Percentiles rank a stretch among this genome's conserved stretches.
Evolutionary conservation across 2,329 filamentous ascomycete genomes (phyloP).

Genomic region (Aspergillus ochraceus): DNA sequence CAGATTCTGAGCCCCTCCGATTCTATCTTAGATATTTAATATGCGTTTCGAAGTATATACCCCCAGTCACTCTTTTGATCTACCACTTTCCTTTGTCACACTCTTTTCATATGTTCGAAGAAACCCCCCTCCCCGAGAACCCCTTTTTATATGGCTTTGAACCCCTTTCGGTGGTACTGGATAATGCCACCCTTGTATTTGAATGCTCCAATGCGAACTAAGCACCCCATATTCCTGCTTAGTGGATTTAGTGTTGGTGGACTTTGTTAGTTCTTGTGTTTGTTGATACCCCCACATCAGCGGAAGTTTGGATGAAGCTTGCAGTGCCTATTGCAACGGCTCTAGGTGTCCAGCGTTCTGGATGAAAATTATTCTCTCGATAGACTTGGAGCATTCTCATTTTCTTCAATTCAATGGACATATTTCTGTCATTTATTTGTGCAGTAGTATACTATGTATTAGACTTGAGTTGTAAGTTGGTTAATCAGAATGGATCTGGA

Average conservation of each 20-base stretch:
- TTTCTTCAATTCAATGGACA: constrained; percentile 18
- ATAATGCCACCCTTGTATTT: constrained; percentile 12
- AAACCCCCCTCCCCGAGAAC: too few species aligned
- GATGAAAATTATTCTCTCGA: constrained; percentile 10
- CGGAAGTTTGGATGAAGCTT: constrained; percentile 23
- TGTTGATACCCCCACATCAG: constrained; percentile 28
- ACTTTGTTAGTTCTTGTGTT: constrained; percentile 20
- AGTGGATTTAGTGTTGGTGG: constrained; percentile 9
- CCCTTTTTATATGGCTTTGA: constrained; percentile 5
- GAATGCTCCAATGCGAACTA: constrained; percentile 3
- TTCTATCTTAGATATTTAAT: constrained; percentile 10
- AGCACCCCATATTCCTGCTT: not conserved
- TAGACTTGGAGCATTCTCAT: constrained; percentile 20
- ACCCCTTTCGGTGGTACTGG: constrained; percentile 6
- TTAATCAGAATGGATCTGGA: too few species aligned
- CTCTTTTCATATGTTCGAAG: not conserved
- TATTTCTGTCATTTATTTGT: constrained; percentile 5
- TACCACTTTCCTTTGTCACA: constrained; percentile 6
- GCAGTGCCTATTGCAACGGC: constrained; percentile 11
- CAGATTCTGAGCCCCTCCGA: not conserved
- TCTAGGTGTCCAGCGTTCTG: constrained; percentile 6
- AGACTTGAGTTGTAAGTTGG: too few species aligned
- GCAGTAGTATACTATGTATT: not conserved
- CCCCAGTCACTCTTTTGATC: constrained; percentile 14
- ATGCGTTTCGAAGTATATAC: constrained; percentile 10